Evolutionary conservation across 176 grass and related monocot genomes (phyloP), one percentile per base, ranked within the genome.

Genomic region (Chrysopogon serrulatus): DNA sequence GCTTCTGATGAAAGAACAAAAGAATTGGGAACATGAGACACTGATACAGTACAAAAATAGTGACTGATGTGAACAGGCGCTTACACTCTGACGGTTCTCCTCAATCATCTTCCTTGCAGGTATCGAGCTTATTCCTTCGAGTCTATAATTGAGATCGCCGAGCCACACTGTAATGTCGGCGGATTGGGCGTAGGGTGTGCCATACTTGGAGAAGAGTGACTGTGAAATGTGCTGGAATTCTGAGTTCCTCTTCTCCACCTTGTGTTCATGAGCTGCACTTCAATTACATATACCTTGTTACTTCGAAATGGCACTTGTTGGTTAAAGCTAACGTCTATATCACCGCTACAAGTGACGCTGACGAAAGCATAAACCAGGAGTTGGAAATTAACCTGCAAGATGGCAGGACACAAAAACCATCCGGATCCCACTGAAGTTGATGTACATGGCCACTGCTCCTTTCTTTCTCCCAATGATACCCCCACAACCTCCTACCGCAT

Each of bases 121-220:
- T 26, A 80, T 69, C 6, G 87, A 83, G 16, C 63, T 87, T 83
- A 90, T 91, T 42, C 92, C 89, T 40, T 92, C 53, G 16, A 94
- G 65, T 79, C 92, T 91, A 34, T 94, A 91, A 41, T 94, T 94
- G 42, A 94, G 90, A 68, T 91, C 89, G n/a, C 92, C 92, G 19
- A 94, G 78, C 92, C 90, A 94, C 68, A 90, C 85, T 12, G 82
- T 94, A 40, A 92, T 39, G 42, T 92, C 73, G 0, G 87, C 90
- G 3, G 81, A 81, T 61, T 63, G 76, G 27, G 51, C 74, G 37
- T 87, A 79, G 1, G 71, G 62, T 11, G 54, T 69, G 45, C 69
- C 54, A 43, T 83, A 68, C 78, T 81, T 83, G 61, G 92, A 85
- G 78, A 91, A 92, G 31, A 94, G 78, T 5, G 82, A 79, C 14